Evolutionary conservation across 768 basidiomycete species (phyloP), one percentile per base, ranked within the genome.

Genomic region (Neoboletus magnificus): DNA sequence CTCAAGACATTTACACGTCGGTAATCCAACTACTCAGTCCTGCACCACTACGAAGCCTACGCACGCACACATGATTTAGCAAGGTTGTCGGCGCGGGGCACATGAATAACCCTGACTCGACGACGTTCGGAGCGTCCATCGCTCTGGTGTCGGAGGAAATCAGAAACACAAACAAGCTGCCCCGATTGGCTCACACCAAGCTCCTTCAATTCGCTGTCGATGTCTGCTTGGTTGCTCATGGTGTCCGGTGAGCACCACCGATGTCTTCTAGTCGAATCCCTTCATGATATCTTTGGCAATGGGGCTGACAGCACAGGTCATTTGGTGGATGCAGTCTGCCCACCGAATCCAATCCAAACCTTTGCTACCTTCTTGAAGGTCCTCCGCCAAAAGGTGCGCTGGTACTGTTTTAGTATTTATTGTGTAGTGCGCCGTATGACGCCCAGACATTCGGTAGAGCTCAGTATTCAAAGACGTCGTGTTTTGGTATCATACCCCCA

Each of bases 321-420:
- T 64, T 72, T 86, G 4, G 75, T 84, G 23, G 84, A 86, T 59
- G 62, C 71, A 8, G 57, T 83, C 48, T 63, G 63, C 6, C 71
- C 77, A 7, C 55, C 59, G 0, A 55, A 71, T 23, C 73, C 79
- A 2, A 56, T 65, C 3, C 57, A 60, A 5, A 59, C 73, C 6
- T 79, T 79, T 48, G 58, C 71, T 1, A 22, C 60, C 2, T 64
- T 83, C 23, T 54, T 84, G 15, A 56, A 37, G 9, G 55, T 51
- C 25, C 76, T 86, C 48, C 76, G 78, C 25, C 36, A 63, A 36
- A 63, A 71, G 71, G 70, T 73, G 55, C 37, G 71, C 77, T 7
- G 16, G 40, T 27, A 23, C 20, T n/a, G 42, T 20, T 74, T 40
- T 56, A 20, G 29, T 44, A n/a, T 42, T 32, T 8, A 22, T 25